Evolutionary conservation across 805 yeast species (phyloP).

Genomic region (Jamesozyma piceae): DNA sequence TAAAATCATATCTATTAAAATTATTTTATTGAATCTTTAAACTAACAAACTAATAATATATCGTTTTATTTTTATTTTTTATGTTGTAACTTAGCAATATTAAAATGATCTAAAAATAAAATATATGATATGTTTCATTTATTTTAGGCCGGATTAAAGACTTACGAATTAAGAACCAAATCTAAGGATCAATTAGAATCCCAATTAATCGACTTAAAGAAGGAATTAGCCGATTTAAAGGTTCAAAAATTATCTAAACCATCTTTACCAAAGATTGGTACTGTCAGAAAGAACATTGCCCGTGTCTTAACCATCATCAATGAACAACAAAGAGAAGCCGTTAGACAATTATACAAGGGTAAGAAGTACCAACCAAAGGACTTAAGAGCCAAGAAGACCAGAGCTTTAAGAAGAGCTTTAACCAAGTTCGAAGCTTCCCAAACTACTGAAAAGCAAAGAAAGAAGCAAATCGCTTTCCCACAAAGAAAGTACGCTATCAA

Average conservation of each 20-base stretch:
- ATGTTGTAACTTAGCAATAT: too few relatives aligned
- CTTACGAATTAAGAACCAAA: conserved; percentile 94
- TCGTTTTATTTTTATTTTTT: neutral
- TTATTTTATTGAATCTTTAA: neutral
- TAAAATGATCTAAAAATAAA: too few relatives aligned
- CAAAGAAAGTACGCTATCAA: conserved; percentile 96
- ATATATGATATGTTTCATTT: neutral
- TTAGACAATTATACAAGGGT: conserved; percentile 89
- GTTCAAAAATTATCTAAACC: conserved; percentile 91
- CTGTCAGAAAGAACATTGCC: conserved; percentile 97
- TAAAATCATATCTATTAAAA: neutral
- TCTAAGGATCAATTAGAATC: conserved; percentile 93
- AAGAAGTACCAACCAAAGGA: conserved; percentile 96
- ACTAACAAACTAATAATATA: neutral
- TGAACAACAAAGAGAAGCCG: conserved; percentile 92
- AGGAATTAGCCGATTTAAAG: conserved; percentile 90
- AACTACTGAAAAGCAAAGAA: conserved; percentile 81
- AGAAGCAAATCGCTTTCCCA: conserved; percentile 94
- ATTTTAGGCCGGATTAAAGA: conserved; percentile 70
- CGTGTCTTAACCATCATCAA: conserved; percentile 94
- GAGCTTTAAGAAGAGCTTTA: conserved; percentile 97
- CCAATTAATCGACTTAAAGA: conserved; percentile 92
- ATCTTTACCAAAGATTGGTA: conserved; percentile 90
- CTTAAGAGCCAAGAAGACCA: conserved; percentile 98
- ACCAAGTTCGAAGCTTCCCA: conserved; percentile 76